These are phyloP conservation scores for Globisporangium middletonii DNA, from an alignment of 352 stramenopile genomes.

Conservation along the genomic window DNA sequence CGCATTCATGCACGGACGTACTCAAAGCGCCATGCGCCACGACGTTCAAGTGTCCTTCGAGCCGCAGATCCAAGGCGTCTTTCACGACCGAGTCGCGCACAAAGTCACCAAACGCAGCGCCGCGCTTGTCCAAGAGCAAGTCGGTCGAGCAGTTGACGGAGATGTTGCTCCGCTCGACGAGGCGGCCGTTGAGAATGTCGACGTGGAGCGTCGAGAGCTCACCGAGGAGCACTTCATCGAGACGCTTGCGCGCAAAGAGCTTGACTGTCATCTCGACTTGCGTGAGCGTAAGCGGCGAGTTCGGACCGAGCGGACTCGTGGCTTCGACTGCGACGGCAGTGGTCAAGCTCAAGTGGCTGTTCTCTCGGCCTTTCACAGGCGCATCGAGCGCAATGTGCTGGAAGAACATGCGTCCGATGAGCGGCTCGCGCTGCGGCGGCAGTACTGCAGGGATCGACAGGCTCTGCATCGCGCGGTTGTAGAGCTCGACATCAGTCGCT, in stretches of 20 bases:
- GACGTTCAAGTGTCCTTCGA: slow-evolving; percentile 55
- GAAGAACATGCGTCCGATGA: slow-evolving; percentile 66
- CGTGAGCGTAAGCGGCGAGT: slow-evolving; percentile 49
- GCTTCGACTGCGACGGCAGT: slow-evolving; percentile 63
- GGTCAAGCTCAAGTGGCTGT: slow-evolving; percentile 35
- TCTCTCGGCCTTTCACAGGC: slow-evolving; percentile 33
- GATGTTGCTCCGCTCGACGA: slow-evolving; percentile 64
- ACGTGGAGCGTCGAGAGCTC: slow-evolving; percentile 45
- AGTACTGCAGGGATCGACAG: slow-evolving; percentile 55
- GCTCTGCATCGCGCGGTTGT: slow-evolving; percentile 67
- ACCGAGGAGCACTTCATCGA: slow-evolving; percentile 33
- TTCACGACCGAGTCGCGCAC: slow-evolving; percentile 59
- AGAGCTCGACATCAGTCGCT: slow-evolving; percentile 61
- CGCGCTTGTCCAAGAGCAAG: slow-evolving; percentile 33
- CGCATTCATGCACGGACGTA: slow-evolving; percentile 14
- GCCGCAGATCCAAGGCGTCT: slow-evolving; percentile 32
- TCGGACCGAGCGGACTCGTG: slow-evolving; percentile 51
- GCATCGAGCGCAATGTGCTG: slow-evolving; percentile 43
- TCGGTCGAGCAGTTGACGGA: slow-evolving; percentile 56
- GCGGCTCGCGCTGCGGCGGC: slow-evolving; percentile 49
- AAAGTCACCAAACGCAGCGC: slow-evolving; percentile 54
- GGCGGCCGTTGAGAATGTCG: slow-evolving; percentile 42
- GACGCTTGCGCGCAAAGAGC: slow-evolving; percentile 22
- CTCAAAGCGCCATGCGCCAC: slow-evolving; percentile 58
- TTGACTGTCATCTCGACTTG: slow-evolving; percentile 56